Evolutionary conservation across 1,139 yeast genomes (phyloP), one percentile per base, ranked within the genome.

Genomic region (Lodderomyces orthopsilosis): DNA sequence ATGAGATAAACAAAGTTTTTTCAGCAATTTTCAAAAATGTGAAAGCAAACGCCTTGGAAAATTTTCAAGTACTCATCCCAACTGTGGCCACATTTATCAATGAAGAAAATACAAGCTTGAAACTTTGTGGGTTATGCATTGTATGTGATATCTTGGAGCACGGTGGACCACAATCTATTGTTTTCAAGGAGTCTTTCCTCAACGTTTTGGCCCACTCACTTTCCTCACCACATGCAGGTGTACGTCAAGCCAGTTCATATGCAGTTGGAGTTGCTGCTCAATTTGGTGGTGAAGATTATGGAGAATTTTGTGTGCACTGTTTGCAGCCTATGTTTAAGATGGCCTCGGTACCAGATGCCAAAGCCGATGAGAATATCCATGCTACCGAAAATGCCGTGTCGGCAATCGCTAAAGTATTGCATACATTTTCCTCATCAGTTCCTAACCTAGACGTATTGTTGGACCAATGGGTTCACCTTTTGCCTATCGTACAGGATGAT

Each of bases 321-420:
- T 68, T 91, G 48, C 88, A 83, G 51, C 82, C 89, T 18, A 74
- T 93, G 63, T 79, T 86, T 56, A 81, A 82, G 55, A 79, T 90
- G 70, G 79, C 85, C 17, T 74, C 81, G 36, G 81, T 83, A 21
- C 91, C 96, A n/a, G 95, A 89, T 53, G 85, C 96, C 2, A 81
- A 88, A 50, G 79, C 84, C 8, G 95, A 88, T 41, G 96, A 87
- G 47, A 90, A 90, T 54, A 66, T 86, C 27, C 77, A 78, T 50
- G 95, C 97, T 3, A 90, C 98, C 1, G 98, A 93, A 62, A 86
- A 86, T 55, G 84, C 90, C 13, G 75, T 85, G 44, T 77, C 89
- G 2, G 81, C 98, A 1, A 84, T 93, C 51, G 93, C 98, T 35
- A 88, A 88, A 61, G 81, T 91, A 14, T 71, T 85, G 48, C 83